These are phyloP conservation scores for Heteromeles arbutifolia DNA, from an alignment of 306 rosid genomes.

Conservation along the genomic window DNA sequence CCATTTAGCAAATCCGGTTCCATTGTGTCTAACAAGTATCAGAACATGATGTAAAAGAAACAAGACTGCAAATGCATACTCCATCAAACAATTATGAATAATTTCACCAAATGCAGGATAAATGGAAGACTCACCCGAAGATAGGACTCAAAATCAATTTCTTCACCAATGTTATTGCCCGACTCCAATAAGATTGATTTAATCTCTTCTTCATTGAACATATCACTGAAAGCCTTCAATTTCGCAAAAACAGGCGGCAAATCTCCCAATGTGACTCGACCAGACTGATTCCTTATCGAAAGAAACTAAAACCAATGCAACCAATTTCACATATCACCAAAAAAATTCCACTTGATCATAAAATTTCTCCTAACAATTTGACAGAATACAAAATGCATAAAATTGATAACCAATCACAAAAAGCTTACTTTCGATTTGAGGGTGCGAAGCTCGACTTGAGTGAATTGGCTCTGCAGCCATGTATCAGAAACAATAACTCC, in stretches of 20 bases:
- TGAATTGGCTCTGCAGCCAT: constrained; percentile 94
- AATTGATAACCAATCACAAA: not conserved
- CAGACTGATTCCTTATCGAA: constrained; percentile 62
- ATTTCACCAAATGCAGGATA: not conserved
- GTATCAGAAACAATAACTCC: constrained; percentile 94
- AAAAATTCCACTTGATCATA: constrained; percentile 5
- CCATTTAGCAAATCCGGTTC: constrained; percentile 27
- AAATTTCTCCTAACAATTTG: not conserved
- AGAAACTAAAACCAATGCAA: constrained; percentile 49
- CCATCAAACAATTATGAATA: not conserved
- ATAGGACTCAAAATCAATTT: constrained; percentile 80
- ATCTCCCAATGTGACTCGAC: constrained; percentile 48
- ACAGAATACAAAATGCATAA: not conserved
- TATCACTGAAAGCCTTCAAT: constrained; percentile 49
- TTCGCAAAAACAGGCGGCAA: constrained; percentile 65
- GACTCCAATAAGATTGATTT: constrained; percentile 46
- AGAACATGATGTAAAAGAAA: not conserved
- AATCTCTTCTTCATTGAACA: constrained; percentile 68
- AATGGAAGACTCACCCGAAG: constrained; percentile 55
- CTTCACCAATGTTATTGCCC: constrained; percentile 41
- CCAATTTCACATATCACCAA: constrained; percentile 16
- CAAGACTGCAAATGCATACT: not conserved
- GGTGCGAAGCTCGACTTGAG: constrained; percentile 96
- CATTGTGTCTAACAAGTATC: not conserved
- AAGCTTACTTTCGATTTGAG: constrained; percentile 77